Conservation (phyloP, 345 rosid species). For the Excoecaria cochinchinensis region DNA sequence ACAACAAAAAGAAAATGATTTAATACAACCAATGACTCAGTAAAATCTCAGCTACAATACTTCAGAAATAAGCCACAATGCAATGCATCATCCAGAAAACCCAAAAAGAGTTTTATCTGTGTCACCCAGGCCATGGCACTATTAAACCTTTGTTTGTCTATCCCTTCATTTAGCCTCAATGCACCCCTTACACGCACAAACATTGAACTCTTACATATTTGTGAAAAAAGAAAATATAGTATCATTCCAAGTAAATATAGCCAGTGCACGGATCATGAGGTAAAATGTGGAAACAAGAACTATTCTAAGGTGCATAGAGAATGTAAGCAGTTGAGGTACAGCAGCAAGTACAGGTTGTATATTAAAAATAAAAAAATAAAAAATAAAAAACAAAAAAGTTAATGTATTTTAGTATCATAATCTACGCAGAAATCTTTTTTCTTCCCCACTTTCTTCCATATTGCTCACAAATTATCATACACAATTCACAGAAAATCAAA, state of each 20-base stretch:
- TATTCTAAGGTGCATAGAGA: background rate
- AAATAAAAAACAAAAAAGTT: background rate
- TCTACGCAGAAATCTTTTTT: background rate
- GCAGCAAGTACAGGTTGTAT: background rate
- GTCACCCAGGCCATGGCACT: too few relatives aligned
- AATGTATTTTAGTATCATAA: background rate
- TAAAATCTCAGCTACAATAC: background rate
- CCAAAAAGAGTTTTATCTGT: background rate
- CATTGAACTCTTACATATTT: background rate
- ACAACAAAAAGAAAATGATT: background rate
- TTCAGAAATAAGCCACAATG: background rate
- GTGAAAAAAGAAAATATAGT: background rate
- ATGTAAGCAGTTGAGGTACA: background rate
- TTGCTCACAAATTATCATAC: background rate
- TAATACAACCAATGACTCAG: background rate
- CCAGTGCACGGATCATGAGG: too few relatives aligned
- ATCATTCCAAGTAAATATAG: background rate
- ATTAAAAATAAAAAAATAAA: background rate
- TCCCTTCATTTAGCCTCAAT: background rate
- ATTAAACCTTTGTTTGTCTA: background rate
- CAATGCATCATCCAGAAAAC: background rate
- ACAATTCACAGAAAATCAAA: background rate
- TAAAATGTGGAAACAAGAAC: background rate
- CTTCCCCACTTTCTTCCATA: background rate
- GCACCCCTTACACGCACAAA: background rate